Percentiles rank a stretch among this genome's conserved stretches.
Evolutionary conservation across 2,329 filamentous ascomycete genomes (phyloP).

Genomic region (Claviceps sp.): DNA sequence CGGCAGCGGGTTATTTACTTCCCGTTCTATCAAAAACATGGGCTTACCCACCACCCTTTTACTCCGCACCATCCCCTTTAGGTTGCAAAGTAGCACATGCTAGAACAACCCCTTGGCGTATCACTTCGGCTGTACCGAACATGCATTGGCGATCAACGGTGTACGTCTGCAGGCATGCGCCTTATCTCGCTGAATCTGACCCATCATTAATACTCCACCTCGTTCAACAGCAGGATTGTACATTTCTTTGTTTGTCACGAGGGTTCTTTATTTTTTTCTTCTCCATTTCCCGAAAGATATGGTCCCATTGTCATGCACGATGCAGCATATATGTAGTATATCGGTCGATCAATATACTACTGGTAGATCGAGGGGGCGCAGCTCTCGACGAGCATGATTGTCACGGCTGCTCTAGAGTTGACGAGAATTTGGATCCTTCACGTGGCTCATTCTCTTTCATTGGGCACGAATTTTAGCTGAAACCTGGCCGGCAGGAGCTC

Average conservation of each 20-base stretch:
- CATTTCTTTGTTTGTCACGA: neutral
- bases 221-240: neutral
- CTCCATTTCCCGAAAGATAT: neutral
- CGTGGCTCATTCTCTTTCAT: neutral
- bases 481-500: neutral
- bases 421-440: neutral
- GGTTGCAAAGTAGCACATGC: constrained; percentile 4
- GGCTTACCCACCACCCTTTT: neutral
- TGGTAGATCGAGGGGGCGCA: neutral
- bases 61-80: constrained; percentile 2
- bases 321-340: neutral
- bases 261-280: neutral
- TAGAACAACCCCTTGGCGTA: neutral
- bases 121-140: constrained; percentile 5
- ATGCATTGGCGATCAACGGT: constrained; percentile 14
- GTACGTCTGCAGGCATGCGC: constrained; percentile 9
- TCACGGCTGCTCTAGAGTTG: neutral
- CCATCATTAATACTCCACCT: constrained; percentile 1
- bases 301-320: neutral
- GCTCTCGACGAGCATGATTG: neutral
- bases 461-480: neutral
- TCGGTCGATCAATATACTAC: neutral
- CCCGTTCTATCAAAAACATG: neutral
- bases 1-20: neutral
- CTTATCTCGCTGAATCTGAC: constrained; percentile 4